These are phyloP conservation scores for Boeremia exigua DNA, from an alignment of 2,329 filamentous ascomycete species.

Conservation along the genomic window DNA sequence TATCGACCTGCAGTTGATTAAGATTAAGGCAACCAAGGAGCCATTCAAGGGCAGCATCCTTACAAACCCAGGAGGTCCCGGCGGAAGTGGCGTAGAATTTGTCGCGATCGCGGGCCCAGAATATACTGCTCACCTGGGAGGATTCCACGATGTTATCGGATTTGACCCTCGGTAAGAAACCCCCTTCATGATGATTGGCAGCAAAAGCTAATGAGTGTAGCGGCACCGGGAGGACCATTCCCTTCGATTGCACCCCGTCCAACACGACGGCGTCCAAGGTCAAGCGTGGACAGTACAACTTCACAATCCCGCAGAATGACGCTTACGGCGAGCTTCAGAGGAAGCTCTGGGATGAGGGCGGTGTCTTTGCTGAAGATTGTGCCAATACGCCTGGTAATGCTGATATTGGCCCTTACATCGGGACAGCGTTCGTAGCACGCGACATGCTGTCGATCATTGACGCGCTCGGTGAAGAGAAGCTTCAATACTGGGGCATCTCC, in stretches of 20 bases:
- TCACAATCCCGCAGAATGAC: conserved; percentile 14
- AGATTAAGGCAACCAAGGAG: conserved; percentile 32
- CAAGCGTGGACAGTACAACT: conserved; percentile 19
- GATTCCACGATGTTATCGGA: conserved; percentile 18
- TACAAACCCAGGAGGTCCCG: conserved; percentile 46
- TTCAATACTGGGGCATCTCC: conserved; percentile 48
- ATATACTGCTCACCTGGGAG: conserved; percentile 10
- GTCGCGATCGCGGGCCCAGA: conserved; percentile 6
- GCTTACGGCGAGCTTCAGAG: conserved; percentile 10
- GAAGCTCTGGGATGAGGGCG: conserved; percentile 19
- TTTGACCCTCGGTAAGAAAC: conserved; percentile 19
- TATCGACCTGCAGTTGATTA: conserved; percentile 36
- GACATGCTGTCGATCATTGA: conserved; percentile 29
- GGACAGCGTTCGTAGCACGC: conserved; percentile 22
- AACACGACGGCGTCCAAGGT: conserved; percentile 8
- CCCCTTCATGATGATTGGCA: background rate
- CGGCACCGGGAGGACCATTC: conserved; percentile 24
- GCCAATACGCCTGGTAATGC: conserved; percentile 17
- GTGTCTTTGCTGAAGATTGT: conserved; percentile 15
- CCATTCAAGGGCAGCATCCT: conserved; percentile 42
- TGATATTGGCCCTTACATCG: conserved; percentile 21
- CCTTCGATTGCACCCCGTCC: conserved; percentile 14
- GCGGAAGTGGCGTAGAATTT: conserved; percentile 19
- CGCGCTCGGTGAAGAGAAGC: conserved; percentile 22
- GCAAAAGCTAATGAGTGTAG: conserved; percentile 5